These are phyloP conservation scores for Clitopilus passeckerianus DNA, from an alignment of 768 basidiomycete species.

Conservation along the genomic window DNA sequence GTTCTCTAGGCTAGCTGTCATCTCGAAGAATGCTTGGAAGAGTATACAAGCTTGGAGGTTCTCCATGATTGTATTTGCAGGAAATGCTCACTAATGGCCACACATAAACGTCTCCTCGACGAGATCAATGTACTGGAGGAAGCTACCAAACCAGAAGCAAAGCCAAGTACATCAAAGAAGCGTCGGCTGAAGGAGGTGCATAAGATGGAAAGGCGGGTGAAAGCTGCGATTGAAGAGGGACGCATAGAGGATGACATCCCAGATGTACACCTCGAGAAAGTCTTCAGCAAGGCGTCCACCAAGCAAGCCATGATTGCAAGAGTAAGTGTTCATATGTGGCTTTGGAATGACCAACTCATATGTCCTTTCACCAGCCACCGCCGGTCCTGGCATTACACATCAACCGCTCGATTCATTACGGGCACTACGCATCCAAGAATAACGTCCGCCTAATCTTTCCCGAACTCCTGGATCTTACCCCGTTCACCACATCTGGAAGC, in stretches of 20 bases:
- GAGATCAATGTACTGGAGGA: conserved; percentile 59
- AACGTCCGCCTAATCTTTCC: conserved; percentile 76
- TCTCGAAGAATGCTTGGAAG: conserved; percentile 79
- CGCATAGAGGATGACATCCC: conserved; percentile 82
- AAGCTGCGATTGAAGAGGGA: conserved; percentile 62
- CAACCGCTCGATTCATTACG: conserved; percentile 80
- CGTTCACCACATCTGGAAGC: conserved; percentile 78
- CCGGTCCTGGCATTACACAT: conserved; percentile 85
- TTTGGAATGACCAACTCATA: not conserved
- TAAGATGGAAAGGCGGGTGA: conserved; percentile 57
- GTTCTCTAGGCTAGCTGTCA: conserved; percentile 51
- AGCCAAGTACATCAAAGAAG: conserved; percentile 67
- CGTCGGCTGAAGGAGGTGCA: conserved; percentile 69
- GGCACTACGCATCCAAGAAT: conserved; percentile 83
- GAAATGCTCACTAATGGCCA: conserved; percentile 82
- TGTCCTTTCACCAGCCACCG: conserved; percentile 57
- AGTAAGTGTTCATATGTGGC: conserved; percentile 36
- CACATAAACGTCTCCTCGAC: conserved; percentile 54
- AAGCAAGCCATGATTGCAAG: conserved; percentile 92
- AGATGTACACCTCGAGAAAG: conserved; percentile 76
- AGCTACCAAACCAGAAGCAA: conserved; percentile 29
- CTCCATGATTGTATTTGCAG: conserved; percentile 92
- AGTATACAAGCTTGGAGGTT: conserved; percentile 86
- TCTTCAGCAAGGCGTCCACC: conserved; percentile 68
- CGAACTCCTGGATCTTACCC: conserved; percentile 84